phyloP scores from a whole-genome alignment of 1,284 basidiomycete species.

The Tilletiopsis washingtonensis region DNA sequence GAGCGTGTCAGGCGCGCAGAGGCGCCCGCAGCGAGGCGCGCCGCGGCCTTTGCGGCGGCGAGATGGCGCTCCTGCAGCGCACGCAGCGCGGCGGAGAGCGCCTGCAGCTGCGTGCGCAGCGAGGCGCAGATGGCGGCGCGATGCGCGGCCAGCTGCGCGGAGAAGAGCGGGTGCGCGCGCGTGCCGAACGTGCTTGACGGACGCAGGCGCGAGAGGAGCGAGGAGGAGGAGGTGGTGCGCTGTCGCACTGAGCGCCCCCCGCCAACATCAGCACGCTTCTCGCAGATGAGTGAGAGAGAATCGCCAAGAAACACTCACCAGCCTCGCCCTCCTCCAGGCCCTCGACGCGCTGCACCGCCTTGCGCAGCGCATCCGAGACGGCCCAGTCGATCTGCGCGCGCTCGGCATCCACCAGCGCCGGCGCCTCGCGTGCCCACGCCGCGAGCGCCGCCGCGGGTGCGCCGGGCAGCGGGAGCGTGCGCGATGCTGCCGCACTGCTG shows the following conservation, averaged over 20 bases:
- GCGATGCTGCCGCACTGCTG: not conserved
- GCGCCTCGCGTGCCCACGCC: conserved; percentile 41
- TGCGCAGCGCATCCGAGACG: conserved; percentile 68
- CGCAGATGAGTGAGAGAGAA: not conserved
- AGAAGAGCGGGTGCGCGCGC: conserved; percentile 25
- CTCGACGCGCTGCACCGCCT: conserved; percentile 72
- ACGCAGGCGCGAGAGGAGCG: conserved; percentile 45
- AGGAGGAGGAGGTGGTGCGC: conserved; percentile 9
- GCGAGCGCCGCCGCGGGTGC: not conserved
- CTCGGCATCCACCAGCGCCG: conserved; percentile 70
- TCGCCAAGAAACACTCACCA: conserved; percentile 54
- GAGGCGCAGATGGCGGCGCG: conserved; percentile 77
- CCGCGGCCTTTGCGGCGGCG: conserved; percentile 13
- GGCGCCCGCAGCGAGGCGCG: not conserved
- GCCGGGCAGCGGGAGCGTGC: no score
- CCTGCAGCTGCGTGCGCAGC: conserved; percentile 69
- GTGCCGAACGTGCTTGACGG: conserved; percentile 50
- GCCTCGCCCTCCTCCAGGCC: conserved; percentile 77
- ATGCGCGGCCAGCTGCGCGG: conserved; percentile 70
- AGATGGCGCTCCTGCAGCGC: conserved; percentile 64
- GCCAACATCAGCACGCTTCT: not conserved
- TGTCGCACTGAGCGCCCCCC: conserved; percentile 9
- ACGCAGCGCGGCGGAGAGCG: conserved; percentile 66
- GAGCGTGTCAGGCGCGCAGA: not conserved
- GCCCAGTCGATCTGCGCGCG: conserved; percentile 84